Percentiles rank a stretch among this genome's conserved stretches.
Conservation (phyloP, 208 protist genomes). For the Herpetomonas tarakana region DNA sequence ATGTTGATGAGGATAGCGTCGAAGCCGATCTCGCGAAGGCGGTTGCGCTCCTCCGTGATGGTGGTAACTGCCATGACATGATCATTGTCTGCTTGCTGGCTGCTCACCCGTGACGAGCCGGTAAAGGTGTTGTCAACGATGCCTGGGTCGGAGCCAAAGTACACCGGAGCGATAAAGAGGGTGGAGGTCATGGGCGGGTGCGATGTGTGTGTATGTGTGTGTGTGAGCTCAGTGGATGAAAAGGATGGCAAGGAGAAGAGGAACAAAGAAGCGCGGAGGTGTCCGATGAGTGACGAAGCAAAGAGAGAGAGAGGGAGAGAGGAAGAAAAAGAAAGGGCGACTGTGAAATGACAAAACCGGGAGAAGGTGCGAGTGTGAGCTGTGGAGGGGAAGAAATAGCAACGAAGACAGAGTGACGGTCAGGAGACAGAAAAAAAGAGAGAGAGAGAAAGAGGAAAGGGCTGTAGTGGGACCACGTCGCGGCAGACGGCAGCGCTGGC, state of each 20-base stretch:
- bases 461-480: too few relatives aligned
- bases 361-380: too few relatives aligned
- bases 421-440: too few relatives aligned
- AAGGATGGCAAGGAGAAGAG: background rate
- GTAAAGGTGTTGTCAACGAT: constrained; percentile 25
- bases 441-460: too few relatives aligned
- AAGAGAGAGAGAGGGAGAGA: constrained; percentile 3
- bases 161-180: constrained; percentile 28
- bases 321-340: constrained; percentile 9
- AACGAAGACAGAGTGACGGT: too few relatives aligned
- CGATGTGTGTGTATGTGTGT: background rate
- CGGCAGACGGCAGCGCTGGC: too few relatives aligned
- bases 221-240: too few relatives aligned
- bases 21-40: constrained; percentile 15
- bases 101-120: constrained; percentile 22
- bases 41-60: constrained; percentile 15
- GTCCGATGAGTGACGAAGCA: too few relatives aligned
- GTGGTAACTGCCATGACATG: constrained; percentile 18
- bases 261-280: too few relatives aligned
- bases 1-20: constrained; percentile 15
- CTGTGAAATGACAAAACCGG: background rate
- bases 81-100: constrained; percentile 30
- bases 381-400: too few relatives aligned
- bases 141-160: constrained; percentile 20
- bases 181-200: constrained; percentile 25